A percentile compares a stretch with the other conserved stretches of the same genome.
phyloP scores from a whole-genome alignment of 148 eudicot genomes.

The Camellia granthamiana region DNA sequence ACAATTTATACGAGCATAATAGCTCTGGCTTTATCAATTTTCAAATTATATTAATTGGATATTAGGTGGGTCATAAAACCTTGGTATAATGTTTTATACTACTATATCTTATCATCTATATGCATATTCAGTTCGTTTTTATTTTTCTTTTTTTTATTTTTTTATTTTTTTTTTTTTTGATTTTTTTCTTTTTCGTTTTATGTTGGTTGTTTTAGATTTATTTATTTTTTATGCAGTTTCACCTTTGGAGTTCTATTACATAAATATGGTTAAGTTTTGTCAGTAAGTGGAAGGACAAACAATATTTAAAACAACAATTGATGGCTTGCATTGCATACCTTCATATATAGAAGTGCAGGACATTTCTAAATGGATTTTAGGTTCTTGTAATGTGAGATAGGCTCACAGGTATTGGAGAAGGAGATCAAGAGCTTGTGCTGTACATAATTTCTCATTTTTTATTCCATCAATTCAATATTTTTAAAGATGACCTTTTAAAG shows the following conservation, averaged over 20 bases:
- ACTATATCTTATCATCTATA: not conserved
- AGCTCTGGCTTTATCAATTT: no score
- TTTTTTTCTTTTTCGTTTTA: no score
- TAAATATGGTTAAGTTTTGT: not conserved
- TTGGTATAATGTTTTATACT: not conserved
- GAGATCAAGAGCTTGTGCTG: not conserved
- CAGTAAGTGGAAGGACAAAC: not conserved
- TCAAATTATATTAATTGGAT: not conserved
- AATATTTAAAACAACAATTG: not conserved
- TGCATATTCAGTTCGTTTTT: not conserved
- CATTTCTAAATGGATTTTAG: not conserved
- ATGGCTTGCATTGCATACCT: not conserved
- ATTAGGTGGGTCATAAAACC: not conserved
- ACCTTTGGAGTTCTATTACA: not conserved
- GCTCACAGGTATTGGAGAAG: not conserved
- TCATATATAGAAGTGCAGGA: not conserved
- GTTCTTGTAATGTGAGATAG: not conserved
- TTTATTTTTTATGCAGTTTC: not conserved
- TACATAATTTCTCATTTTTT: not conserved
- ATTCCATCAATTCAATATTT: not conserved
- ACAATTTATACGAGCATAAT: no score
- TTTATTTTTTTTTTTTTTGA: not conserved
- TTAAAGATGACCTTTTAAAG: no score
- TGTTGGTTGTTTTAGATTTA: no score
- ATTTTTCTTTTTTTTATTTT: not conserved